Percentiles rank a stretch among this genome's conserved stretches.
Evolutionary conservation across 2,329 filamentous ascomycete genomes (phyloP).

Genomic region (Teratosphaeria destructans): DNA sequence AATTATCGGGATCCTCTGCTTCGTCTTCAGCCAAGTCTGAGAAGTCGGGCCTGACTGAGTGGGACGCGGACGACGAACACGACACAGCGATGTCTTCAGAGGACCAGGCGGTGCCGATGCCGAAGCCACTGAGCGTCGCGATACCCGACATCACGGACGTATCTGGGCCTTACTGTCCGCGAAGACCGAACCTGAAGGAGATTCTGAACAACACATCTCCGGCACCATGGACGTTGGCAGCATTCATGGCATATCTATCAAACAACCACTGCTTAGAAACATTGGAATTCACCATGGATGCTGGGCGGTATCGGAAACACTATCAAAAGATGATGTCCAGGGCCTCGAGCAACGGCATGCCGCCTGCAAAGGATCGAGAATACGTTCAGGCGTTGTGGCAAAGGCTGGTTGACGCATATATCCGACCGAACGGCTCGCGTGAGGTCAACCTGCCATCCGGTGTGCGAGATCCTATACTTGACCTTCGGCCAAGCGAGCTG

Average conservation of each 20-base stretch:
- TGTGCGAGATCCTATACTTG: constrained; percentile 71
- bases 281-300: constrained; percentile 91
- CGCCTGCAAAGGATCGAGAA: constrained; percentile 48
- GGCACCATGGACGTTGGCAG: constrained; percentile 79
- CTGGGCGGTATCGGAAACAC: constrained; percentile 68
- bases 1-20: constrained; percentile 18
- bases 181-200: constrained; percentile 67
- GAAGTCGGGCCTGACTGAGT: constrained; percentile 17
- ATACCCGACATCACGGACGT: constrained; percentile 32
- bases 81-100: constrained; percentile 37
- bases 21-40: constrained; percentile 15
- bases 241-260: constrained; percentile 93
- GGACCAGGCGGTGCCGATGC: constrained; percentile 25
- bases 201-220: constrained; percentile 79
- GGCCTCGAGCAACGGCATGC: constrained; percentile 30
- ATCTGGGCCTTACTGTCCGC: constrained; percentile 43
- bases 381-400: constrained; percentile 77
- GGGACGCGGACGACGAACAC: constrained; percentile 37
- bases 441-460: constrained; percentile 85
- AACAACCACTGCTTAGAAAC: constrained; percentile 97
- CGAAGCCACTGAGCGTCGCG: constrained; percentile 38
- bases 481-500: constrained; percentile 45
- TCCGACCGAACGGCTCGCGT: constrained; percentile 69
- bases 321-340: constrained; percentile 50
- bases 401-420: constrained; percentile 81